Base-by-base conservation (phyloP, 768 basidiomycete species). In the Hygrophoropsis aurantiaca region DNA sequence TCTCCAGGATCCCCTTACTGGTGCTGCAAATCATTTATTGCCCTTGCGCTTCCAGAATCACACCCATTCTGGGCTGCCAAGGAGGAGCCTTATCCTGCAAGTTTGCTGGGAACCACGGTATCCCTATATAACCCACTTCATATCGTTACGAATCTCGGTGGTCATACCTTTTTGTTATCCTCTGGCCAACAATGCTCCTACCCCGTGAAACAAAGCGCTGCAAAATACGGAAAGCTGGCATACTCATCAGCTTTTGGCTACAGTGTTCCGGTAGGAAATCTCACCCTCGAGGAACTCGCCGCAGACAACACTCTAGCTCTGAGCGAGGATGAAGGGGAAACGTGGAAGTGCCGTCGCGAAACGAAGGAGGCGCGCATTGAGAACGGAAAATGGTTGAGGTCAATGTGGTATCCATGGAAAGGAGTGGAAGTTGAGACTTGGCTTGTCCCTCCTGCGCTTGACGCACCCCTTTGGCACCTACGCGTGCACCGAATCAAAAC, bases 131-230 rank as follows among this genome's bases (percentile, higher is more conserved):
- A 86, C 47, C 85, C 86, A 0, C 69, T 83, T 18, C 87, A 88
- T 62, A 84, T 88, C 61, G 74, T 81, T 47, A 75, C 78, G 10
- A 81, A 83, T 56, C 46, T 79, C 24, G 78, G 78, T 16, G 78
- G 78, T 2, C 87, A 88, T 64, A 80, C 83, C 3, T 87, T 78
- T 71, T 67, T 88, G 23, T 77, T 89, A 26, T 86, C 84, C 7
- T 86, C 84, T 11, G 87, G 87, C 2, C 87, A 90, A 67, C 83
- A 82, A 51, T 87, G 86, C 53, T 85, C 84, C 39, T 90, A 89
- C 62, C 79, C 85, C 13, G 81, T 90, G 58, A 84, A 87, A 58
- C 84, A 87, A 58, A 82, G 82, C 55, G 81, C 85, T 7, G 84
- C 85, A 19, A 90, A 89, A 61, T 89, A 89, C 66, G 84, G 86